Evolutionary conservation across 2,329 filamentous ascomycete genomes (phyloP).

Genomic region (Beauveria sp.): DNA sequence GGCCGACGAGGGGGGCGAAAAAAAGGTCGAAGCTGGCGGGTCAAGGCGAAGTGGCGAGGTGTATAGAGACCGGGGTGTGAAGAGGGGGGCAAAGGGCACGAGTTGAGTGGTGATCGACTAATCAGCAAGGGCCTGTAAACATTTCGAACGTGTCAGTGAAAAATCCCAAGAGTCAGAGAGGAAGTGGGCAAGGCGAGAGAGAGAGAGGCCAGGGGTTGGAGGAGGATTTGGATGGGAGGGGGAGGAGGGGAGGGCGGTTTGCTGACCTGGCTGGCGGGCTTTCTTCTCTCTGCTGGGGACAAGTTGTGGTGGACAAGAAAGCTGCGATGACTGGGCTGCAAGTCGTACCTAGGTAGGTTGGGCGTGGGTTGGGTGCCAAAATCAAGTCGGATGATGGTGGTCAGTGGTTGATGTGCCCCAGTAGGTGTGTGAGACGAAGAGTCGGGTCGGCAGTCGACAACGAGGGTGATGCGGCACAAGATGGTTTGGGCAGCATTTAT

Average conservation of each 20-base stretch:
- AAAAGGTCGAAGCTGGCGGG: constrained; percentile 4
- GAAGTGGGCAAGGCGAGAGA: not conserved
- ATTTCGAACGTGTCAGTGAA: constrained; percentile 6
- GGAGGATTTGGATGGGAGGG: not conserved
- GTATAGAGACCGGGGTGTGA: not conserved
- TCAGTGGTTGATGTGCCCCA: not conserved
- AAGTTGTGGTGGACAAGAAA: not conserved
- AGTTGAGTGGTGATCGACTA: not conserved
- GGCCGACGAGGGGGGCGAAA: not conserved
- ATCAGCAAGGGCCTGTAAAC: not conserved
- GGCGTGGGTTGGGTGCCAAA: constrained; percentile 10
- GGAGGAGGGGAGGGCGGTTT: not conserved
- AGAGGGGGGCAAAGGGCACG: not conserved
- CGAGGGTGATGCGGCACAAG: not conserved
- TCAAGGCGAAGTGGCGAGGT: constrained; percentile 2
- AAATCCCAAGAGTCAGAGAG: not conserved
- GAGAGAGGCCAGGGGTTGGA: not conserved
- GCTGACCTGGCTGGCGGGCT: not conserved
- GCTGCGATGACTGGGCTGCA: not conserved
- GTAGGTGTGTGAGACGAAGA: not conserved
- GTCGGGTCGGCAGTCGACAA: not conserved
- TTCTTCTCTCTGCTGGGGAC: not conserved
- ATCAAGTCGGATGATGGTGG: not conserved
- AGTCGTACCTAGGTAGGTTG: not conserved
- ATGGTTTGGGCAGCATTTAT: not conserved